These are phyloP conservation scores for Epipyxis sp. DNA, from an alignment of 108 stramenopile species.

Conservation along the genomic window DNA sequence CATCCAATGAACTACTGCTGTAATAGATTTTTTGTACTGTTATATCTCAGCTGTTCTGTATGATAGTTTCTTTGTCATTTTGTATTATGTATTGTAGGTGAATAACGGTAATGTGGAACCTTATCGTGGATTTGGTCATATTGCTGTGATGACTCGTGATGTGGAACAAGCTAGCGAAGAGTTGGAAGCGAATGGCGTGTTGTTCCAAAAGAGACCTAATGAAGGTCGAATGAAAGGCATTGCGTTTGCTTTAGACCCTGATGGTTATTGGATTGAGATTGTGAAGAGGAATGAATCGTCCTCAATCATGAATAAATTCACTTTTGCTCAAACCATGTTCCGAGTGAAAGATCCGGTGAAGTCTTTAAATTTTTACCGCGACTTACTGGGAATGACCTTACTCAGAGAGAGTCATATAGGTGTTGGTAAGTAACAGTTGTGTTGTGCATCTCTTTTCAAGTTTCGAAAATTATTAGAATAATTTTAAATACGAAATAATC, in stretches of 20 bases:
- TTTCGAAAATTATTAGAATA: slow-evolving; percentile 32
- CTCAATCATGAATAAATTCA: slow-evolving; percentile 46
- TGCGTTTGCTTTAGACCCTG: slow-evolving; percentile 43
- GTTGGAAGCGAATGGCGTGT: slow-evolving; percentile 71
- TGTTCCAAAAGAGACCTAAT: slow-evolving; percentile 91
- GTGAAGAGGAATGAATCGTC: slow-evolving; percentile 35
- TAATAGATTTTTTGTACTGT: too few relatives aligned
- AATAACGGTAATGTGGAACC: slow-evolving; percentile 91
- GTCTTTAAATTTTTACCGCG: slow-evolving; percentile 40
- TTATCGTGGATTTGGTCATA: slow-evolving; percentile 91
- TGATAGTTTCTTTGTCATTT: too few relatives aligned
- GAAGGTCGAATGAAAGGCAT: slow-evolving; percentile 65
- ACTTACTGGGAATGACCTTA: not conserved
- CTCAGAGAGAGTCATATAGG: slow-evolving; percentile 8
- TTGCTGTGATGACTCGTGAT: slow-evolving; percentile 91
- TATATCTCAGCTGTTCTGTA: too few relatives aligned
- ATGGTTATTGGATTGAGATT: slow-evolving; percentile 55
- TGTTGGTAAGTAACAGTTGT: slow-evolving; percentile 70
- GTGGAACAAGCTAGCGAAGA: slow-evolving; percentile 79
- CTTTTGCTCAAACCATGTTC: slow-evolving; percentile 92
- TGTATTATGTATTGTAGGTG: too few relatives aligned
- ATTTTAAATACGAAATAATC: slow-evolving; percentile 42
- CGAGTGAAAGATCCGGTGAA: slow-evolving; percentile 81
- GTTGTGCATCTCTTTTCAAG: slow-evolving; percentile 72
- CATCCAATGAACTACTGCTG: too few relatives aligned